Conservation (phyloP, 495 filamentous ascomycete genomes). For the Neurospora hispaniola region DNA sequence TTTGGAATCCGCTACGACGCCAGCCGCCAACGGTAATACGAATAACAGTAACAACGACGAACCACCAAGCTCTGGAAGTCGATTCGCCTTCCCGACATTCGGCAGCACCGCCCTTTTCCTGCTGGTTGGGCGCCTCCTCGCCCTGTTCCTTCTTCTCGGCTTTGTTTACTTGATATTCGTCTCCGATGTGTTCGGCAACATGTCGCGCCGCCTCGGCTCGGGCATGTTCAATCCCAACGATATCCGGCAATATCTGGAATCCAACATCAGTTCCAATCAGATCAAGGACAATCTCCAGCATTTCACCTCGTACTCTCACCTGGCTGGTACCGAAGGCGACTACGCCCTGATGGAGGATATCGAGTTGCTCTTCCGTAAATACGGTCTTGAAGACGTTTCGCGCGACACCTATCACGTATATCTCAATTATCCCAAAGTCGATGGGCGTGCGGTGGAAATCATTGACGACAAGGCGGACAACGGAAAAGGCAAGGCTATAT, state of each 20-base stretch:
- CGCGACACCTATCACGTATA: conserved; percentile 78
- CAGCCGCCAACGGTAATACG: conserved; percentile 2
- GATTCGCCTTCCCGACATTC: conserved; percentile 15
- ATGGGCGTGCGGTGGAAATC: conserved; percentile 72
- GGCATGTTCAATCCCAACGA: conserved; percentile 51
- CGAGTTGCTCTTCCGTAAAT: conserved; percentile 56
- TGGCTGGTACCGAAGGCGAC: conserved; percentile 87
- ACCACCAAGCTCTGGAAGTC: not conserved
- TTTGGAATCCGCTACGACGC: conserved; percentile 3
- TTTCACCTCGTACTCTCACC: conserved; percentile 69
- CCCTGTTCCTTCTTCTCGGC: conserved; percentile 59
- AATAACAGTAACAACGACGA: not conserved
- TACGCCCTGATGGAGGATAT: conserved; percentile 73
- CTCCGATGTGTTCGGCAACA: conserved; percentile 61
- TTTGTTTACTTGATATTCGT: conserved; percentile 78
- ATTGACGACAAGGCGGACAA: conserved; percentile 37
- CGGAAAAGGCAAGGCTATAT: conserved; percentile 44
- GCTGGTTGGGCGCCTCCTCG: conserved; percentile 58
- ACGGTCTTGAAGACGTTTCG: conserved; percentile 59
- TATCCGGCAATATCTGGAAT: conserved; percentile 33
- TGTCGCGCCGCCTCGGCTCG: conserved; percentile 39
- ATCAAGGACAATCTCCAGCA: conserved; percentile 63
- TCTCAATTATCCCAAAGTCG: conserved; percentile 75
- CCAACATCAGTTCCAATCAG: conserved; percentile 51
- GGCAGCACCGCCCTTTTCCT: conserved; percentile 23